Conservation (phyloP, 257 asterid genomes). For the Marsdenia floribunda region DNA sequence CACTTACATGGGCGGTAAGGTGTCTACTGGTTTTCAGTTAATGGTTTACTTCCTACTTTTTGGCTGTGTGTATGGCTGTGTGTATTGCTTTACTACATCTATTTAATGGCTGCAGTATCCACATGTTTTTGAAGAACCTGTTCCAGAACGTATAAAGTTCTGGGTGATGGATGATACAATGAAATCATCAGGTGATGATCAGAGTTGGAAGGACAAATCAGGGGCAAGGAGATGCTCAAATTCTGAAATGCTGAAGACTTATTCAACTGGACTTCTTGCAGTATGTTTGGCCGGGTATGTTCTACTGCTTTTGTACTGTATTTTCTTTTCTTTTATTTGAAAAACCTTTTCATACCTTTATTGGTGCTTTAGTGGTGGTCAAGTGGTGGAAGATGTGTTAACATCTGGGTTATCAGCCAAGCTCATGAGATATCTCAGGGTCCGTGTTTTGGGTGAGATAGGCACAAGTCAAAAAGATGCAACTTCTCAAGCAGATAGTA, state of each 20-base stretch:
- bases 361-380: conserved; percentile 59
- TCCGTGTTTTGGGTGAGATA: conserved; percentile 69
- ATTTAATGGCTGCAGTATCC: conserved; percentile 71
- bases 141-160: conserved; percentile 65
- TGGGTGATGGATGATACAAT: conserved; percentile 88
- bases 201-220: conserved; percentile 54
- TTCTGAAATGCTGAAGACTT: conserved; percentile 77
- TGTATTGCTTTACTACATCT: conserved; percentile 22
- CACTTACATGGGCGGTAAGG: conserved; percentile 83
- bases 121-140: conserved; percentile 82
- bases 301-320: conserved; percentile 4
- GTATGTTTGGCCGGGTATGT: conserved; percentile 70
- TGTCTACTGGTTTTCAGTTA: conserved; percentile 11
- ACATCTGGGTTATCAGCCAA: conserved; percentile 89
- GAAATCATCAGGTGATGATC: conserved; percentile 55
- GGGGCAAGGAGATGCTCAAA: conserved; percentile 59
- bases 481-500: conserved; percentile 43
- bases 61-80: conserved; percentile 14
- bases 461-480: conserved; percentile 59
- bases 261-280: conserved; percentile 90
- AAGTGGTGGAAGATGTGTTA: conserved; percentile 90
- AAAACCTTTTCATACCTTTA: conserved; percentile 1
- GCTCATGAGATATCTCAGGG: conserved; percentile 80
- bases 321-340: neutral
- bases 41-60: neutral